Evolutionary conservation across 23 red algal genomes (phyloP), one percentile per base, ranked within the genome.

Genomic region (Gracilaria vermiculophylla): DNA sequence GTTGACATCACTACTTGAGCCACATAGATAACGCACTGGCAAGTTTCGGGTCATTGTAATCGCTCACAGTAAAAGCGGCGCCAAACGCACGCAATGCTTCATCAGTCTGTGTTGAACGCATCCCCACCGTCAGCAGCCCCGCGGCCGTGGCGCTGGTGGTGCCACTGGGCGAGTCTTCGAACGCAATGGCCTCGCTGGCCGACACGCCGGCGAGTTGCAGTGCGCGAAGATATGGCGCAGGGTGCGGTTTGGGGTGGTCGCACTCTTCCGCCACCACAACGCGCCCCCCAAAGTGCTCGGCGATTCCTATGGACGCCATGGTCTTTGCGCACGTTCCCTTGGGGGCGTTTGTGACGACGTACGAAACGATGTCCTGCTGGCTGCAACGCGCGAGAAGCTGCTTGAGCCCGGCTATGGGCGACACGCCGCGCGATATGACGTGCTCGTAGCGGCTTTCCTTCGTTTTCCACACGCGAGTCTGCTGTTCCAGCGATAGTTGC

Each of bases 81-180:
- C 88, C 88, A 5, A 77, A 77, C 7, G 77, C 34, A 37, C 66
- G 62, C 13, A 92, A 43, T 13, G 53, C 36, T n/a, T 82, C 77
- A 53, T 82, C 78, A 23, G 77, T 62, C 66, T 92, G 88, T 17
- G 78, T 83, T 11, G 88, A 83, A 28, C 78, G 78, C 27, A 92
- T 41, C 12, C 88, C 88, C 33, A 92, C 81, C 9, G 88, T 92
- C 39, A 83, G 35, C 43, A 92, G 37, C 10, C 88, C 88, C 23
- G 88, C 88, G n/a, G 62, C 78, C 2, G 57, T 76, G 25, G 88
- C 88, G 29, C 54, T 51, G 0, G n/a, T 53, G 16, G 80, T 77
- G 10, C 88, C 88, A n/a, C 57, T 78, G 9, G 88, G 88, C 19
- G 88, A 92, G 28, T 92, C 88, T 67, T 92, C 88, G 43, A 92